Evolutionary conservation across 441 rosid species (phyloP).

Genomic region (Jatropha multifida): DNA sequence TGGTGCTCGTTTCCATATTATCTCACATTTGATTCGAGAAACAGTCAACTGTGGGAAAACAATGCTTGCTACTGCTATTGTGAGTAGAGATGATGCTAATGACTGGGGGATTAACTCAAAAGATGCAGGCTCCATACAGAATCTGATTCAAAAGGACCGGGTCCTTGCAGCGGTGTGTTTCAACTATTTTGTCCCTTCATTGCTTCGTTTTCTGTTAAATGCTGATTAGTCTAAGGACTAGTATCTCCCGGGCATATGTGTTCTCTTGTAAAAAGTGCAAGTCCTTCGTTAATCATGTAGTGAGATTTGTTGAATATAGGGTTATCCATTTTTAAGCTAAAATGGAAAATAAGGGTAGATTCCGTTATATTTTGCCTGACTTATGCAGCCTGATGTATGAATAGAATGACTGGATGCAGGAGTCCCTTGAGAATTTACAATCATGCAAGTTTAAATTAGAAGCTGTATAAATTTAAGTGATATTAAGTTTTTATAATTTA

Average conservation of each 20-base stretch:
- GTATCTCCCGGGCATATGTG: not conserved
- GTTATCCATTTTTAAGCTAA: not conserved
- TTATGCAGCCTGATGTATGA: not conserved
- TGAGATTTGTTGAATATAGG: not conserved
- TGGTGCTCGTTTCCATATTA: conserved; percentile 95
- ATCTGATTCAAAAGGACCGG: conserved; percentile 91
- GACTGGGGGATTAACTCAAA: conserved; percentile 65
- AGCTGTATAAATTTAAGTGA: not conserved
- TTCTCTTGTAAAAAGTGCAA: not conserved
- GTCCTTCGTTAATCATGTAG: not conserved
- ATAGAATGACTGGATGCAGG: not conserved
- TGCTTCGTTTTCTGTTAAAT: not conserved
- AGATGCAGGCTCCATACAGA: conserved; percentile 69
- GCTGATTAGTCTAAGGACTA: not conserved
- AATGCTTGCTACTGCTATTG: conserved; percentile 78
- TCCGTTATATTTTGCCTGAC: not conserved
- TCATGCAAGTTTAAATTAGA: not conserved
- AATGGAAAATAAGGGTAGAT: not conserved
- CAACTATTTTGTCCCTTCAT: conserved; percentile 6
- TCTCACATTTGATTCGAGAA: conserved; percentile 92
- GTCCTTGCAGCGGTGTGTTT: conserved; percentile 75
- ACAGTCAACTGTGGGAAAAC: conserved; percentile 87
- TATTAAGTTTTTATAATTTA: not conserved
- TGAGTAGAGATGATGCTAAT: conserved; percentile 67
- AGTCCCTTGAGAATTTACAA: not conserved